Percentiles rank a stretch among this genome's conserved stretches.
Conservation (phyloP, 805 yeast species). For the Metschnikowia lachancei region DNA sequence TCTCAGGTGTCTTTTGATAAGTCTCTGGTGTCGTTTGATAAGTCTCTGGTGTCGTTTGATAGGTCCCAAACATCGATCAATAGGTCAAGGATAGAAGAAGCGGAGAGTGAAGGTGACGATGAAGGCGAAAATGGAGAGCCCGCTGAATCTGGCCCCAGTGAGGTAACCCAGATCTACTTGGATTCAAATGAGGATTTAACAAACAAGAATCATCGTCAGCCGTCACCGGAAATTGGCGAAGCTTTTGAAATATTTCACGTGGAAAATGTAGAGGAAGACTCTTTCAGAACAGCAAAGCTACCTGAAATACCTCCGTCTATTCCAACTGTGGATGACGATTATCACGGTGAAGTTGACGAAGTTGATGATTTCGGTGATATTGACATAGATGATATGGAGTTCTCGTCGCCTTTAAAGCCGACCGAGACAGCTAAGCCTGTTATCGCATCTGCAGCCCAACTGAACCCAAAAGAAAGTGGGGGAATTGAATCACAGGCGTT, state of each 20-base stretch:
- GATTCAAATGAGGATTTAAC: not conserved
- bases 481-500: not conserved
- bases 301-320: not conserved
- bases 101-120: not conserved
- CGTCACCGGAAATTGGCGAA: slow-evolving; percentile 4
- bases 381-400: slow-evolving; percentile 1
- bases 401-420: slow-evolving; percentile 3
- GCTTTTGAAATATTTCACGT: slow-evolving; percentile 1
- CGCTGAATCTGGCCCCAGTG: not conserved
- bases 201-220: not conserved
- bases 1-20: slow-evolving; percentile 12
- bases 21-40: too few species aligned
- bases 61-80: too few species aligned
- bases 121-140: not conserved
- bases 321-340: not conserved
- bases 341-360: not conserved
- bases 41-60: slow-evolving; percentile 12
- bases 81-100: not conserved
- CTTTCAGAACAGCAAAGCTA: not conserved
- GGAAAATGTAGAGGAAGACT: not conserved
- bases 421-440: not conserved
- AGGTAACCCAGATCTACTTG: slow-evolving; percentile 3
- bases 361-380: slow-evolving; percentile 7
- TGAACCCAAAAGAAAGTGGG: not conserved
- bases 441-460: not conserved